Evolutionary conservation across 257 asterid genomes (phyloP).

Genomic region (Cynanchum wilfordii): DNA sequence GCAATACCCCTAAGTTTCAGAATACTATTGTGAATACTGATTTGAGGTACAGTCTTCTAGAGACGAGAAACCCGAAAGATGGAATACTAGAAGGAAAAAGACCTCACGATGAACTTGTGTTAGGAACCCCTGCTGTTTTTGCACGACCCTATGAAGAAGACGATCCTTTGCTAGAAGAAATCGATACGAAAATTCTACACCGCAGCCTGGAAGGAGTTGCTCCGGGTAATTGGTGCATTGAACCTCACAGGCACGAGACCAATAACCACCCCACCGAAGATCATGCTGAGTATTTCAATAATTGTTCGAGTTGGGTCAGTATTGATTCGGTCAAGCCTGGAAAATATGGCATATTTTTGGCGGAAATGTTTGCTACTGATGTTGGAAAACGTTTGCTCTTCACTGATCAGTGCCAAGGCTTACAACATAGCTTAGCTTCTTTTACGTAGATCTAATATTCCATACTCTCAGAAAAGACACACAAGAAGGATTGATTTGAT

Average conservation of each 20-base stretch:
- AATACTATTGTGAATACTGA: slow-evolving; percentile 35
- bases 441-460: background rate
- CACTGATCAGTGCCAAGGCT: slow-evolving; percentile 15
- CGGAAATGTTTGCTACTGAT: slow-evolving; percentile 6
- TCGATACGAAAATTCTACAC: slow-evolving; percentile 32
- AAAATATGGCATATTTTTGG: slow-evolving; percentile 26
- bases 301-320: slow-evolving; percentile 30
- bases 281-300: slow-evolving; percentile 5
- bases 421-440: background rate
- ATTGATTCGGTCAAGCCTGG: slow-evolving; percentile 34
- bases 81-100: background rate
- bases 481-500: no score
- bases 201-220: slow-evolving; percentile 26
- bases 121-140: slow-evolving; percentile 16
- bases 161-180: slow-evolving; percentile 30
- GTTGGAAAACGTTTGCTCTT: background rate
- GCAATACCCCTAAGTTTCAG: slow-evolving; percentile 45
- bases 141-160: slow-evolving; percentile 32
- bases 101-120: background rate
- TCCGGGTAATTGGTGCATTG: slow-evolving; percentile 47
- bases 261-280: no score
- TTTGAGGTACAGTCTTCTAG: slow-evolving; percentile 22
- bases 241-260: slow-evolving; percentile 11
- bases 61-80: background rate
- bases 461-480: no score